Evolutionary conservation across 2,329 filamentous ascomycete genomes (phyloP), one percentile per base, ranked within the genome.

Genomic region (Cladosporium sp.): DNA sequence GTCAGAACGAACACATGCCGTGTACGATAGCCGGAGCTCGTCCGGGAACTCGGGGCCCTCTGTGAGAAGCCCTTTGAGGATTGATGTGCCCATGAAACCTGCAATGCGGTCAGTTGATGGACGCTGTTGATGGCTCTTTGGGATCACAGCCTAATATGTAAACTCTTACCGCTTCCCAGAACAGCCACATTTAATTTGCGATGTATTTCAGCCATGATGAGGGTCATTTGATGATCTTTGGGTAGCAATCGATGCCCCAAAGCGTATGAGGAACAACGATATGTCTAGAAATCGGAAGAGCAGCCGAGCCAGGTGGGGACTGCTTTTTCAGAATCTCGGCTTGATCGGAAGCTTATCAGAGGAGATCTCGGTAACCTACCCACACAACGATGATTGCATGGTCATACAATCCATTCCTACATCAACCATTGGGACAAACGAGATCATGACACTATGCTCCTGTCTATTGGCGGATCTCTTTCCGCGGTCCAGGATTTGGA

Each of bases 61-160:
- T 23, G 34, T 62, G 11, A 62, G 28, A 14, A 62, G 66, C 1
- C 69, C 70, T 58, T 70, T 65, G 26, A 72, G 65, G 5, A 72
- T 66, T 16, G 69, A 68, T 14, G 70, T 68, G 21, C 70, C 70
- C 67, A 72, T 70, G 57, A 69, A 70, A 18, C 70, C 70, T 72
- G 48, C 32, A 23, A 43, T 13, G 7, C 14, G n/a, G 14, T 62
- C 21, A 62, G 59, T 11, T 11, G 18, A 10, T 21, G 43, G 7
- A 16, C n/a, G n/a, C n/a, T n/a, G n/a, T 51, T 1, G 10, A 25
- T 25, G 28, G 14, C 14, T 54, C 26, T 7, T 32, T 11, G 7
- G 26, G 51, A 32, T 28, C 28, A 23, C 11, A 5, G n/a, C 26
- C 18, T 28, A 1, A 16, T 1, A 10, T 18, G 14, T 51, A 5